Percentiles rank a stretch among this genome's conserved stretches.
These are phyloP conservation scores for Vaccinium myrtillus DNA, from an alignment of 148 eudicot species.

Conservation along the genomic window DNA sequence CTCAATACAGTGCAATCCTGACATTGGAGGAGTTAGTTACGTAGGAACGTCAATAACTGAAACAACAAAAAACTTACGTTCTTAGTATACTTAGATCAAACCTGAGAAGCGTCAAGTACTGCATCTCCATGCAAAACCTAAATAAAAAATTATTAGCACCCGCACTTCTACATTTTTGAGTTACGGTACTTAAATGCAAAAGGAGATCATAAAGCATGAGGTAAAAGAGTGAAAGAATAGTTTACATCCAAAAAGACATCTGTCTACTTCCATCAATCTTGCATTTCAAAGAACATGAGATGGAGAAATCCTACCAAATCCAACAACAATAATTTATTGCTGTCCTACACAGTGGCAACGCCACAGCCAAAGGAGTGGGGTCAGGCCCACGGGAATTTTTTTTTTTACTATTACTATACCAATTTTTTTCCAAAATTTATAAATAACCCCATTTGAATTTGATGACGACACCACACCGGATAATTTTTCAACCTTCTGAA, in stretches of 20 bases:
- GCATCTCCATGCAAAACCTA: slow-evolving; percentile 99
- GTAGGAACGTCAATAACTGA: slow-evolving; percentile 7
- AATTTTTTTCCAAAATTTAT: no score
- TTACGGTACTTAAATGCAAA: background rate
- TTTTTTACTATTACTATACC: no score
- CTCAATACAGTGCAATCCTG: slow-evolving; percentile 97
- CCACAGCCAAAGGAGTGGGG: no score
- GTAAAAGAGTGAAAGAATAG: background rate
- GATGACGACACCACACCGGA: no score
- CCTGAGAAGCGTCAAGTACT: slow-evolving; percentile 75
- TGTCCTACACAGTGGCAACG: no score
- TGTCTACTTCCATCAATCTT: background rate
- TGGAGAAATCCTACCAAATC: background rate
- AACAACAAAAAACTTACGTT: slow-evolving; percentile 5
- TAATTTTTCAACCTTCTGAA: no score
- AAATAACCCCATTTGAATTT: no score
- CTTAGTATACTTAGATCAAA: slow-evolving; percentile 25
- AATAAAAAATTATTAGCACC: background rate
- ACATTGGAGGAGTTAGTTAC: slow-evolving; percentile 13
- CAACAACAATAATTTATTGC: background rate
- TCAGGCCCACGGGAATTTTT: no score
- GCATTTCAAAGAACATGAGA: background rate
- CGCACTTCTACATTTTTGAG: background rate
- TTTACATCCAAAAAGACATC: background rate
- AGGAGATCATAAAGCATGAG: slow-evolving; percentile 8